A percentile compares a stretch with the other conserved stretches of the same genome.
Conservation (phyloP, 306 rosid genomes). For the Ochetophila trinervis region DNA sequence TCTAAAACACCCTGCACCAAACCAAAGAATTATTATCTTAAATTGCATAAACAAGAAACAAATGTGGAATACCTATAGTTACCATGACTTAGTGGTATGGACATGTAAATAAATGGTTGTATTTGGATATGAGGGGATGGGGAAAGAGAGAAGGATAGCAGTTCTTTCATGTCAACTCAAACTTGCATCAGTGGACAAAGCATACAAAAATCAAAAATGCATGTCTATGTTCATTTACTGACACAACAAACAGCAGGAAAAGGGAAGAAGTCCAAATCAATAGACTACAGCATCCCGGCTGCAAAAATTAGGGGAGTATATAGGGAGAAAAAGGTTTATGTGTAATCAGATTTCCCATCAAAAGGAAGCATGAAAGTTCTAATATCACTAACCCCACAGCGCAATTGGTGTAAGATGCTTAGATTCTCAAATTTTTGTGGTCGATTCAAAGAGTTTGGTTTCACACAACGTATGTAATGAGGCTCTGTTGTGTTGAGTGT, state of each 20-base stretch:
- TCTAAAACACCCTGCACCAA: conserved; percentile 85
- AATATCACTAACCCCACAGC: conserved; percentile 85
- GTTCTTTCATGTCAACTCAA: too few species aligned
- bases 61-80: not conserved
- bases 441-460: conserved; percentile 85
- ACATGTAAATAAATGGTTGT: too few species aligned
- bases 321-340: too few species aligned
- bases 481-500: conserved; percentile 84
- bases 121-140: too few species aligned
- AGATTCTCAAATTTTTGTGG: conserved; percentile 86
- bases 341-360: not conserved
- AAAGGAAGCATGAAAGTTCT: conserved; percentile 23
- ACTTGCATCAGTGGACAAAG: too few species aligned
- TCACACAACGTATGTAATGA: conserved; percentile 94
- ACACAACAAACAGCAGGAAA: too few species aligned
- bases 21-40: conserved; percentile 1
- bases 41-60: not conserved
- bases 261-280: too few species aligned
- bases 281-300: too few species aligned
- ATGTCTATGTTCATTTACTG: too few species aligned
- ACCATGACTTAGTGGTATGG: not conserved
- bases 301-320: too few species aligned
- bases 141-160: too few species aligned
- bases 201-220: too few species aligned
- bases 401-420: conserved; percentile 88